Percentiles rank a stretch among this genome's conserved stretches.
Evolutionary conservation across 129 eudicot species (phyloP).

Genomic region (Deinandra increscens): DNA sequence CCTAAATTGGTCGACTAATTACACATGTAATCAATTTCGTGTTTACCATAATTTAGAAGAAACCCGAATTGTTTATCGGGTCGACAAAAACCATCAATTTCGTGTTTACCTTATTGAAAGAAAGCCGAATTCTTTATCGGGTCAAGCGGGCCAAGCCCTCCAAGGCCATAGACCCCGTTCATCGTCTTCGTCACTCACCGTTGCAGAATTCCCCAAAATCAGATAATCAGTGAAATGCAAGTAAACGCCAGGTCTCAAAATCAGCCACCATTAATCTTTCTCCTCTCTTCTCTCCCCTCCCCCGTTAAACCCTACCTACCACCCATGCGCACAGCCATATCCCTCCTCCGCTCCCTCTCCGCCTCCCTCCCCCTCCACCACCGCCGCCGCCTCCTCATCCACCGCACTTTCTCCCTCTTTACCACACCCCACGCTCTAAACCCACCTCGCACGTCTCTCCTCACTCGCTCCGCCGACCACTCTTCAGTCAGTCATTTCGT

Average conservation of each 20-base stretch:
- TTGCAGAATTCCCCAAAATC: neutral
- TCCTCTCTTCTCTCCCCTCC: neutral
- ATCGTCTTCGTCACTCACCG: neutral
- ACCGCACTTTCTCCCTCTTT: slow-evolving; percentile 15
- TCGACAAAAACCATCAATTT: no score
- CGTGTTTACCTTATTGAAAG: no score
- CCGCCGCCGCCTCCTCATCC: slow-evolving; percentile 30
- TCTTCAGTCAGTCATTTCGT: slow-evolving; percentile 42
- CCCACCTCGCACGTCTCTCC: slow-evolving; percentile 10
- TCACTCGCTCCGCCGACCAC: slow-evolving; percentile 14
- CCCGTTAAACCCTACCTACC: slow-evolving; percentile 24
- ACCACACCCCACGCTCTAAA: slow-evolving; percentile 1
- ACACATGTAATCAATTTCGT: no score
- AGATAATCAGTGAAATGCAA: neutral
- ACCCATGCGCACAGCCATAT: slow-evolving; percentile 42
- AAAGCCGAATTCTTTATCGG: no score
- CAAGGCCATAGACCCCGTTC: neutral
- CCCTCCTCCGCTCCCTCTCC: slow-evolving; percentile 40
- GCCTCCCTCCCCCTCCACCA: slow-evolving; percentile 30
- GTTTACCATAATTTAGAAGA: no score
- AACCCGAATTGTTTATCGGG: no score
- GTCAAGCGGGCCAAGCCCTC: no score
- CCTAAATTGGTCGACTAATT: no score
- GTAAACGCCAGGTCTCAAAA: slow-evolving; percentile 8
- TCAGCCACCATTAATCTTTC: slow-evolving; percentile 20